A percentile compares a stretch with the other conserved stretches of the same genome.
Conservation (phyloP, 257 asterid species). For the Solanum arcanum region DNA sequence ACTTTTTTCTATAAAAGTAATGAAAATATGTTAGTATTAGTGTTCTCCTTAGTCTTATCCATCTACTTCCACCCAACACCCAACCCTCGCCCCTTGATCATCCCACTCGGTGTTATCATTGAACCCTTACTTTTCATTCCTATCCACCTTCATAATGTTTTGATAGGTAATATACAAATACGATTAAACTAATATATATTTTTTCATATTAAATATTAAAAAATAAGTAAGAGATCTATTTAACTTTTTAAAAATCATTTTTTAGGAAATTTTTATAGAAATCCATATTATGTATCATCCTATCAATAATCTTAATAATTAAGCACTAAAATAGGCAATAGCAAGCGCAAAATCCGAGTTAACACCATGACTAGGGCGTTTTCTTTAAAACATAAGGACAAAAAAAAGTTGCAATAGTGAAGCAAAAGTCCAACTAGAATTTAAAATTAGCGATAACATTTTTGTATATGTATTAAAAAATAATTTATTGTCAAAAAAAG, state of each 20-base stretch:
- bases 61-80: too few species aligned
- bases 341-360: background rate
- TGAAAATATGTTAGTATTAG: too few species aligned
- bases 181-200: too few species aligned
- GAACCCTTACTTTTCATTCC: background rate
- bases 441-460: background rate
- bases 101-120: background rate
- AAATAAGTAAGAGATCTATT: background rate
- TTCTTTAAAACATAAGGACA: too few species aligned
- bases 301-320: background rate
- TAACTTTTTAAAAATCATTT: too few species aligned
- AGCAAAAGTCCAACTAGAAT: background rate
- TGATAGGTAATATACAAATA: background rate
- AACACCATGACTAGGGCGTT: background rate
- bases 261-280: background rate
- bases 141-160: background rate
- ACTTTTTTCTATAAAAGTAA: too few species aligned
- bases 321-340: background rate
- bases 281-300: background rate
- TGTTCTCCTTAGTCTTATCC: too few species aligned
- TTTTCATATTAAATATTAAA: too few species aligned
- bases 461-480: background rate
- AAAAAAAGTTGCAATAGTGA: too few species aligned
- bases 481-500: background rate
- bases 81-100: background rate